A percentile compares a stretch with the other conserved stretches of the same genome.
phyloP scores from a whole-genome alignment of 192 early-diverging fungal genomes.

The Diversispora epigaea region DNA sequence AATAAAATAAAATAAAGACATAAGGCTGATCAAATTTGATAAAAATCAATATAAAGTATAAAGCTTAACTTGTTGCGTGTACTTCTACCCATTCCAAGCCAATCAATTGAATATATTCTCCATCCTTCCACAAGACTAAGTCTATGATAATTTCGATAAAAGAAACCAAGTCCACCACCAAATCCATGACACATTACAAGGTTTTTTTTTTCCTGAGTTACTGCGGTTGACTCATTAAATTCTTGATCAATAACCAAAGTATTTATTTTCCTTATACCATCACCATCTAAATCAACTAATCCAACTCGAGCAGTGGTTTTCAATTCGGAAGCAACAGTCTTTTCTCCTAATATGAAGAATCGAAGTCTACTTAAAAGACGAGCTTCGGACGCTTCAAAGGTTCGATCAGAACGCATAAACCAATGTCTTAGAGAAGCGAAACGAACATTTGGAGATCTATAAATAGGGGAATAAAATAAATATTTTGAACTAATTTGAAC shows the following conservation, averaged over 20 bases:
- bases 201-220: constrained; percentile 11
- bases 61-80: constrained; percentile 54
- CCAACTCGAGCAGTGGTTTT: constrained; percentile 52
- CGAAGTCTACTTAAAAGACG: constrained; percentile 56
- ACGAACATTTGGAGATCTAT: constrained; percentile 22
- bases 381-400: constrained; percentile 55
- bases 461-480: background rate
- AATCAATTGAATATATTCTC: constrained; percentile 77
- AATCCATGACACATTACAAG: constrained; percentile 79
- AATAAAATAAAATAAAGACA: too few relatives aligned
- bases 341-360: constrained; percentile 48
- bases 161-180: constrained; percentile 79
- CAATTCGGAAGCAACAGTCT: constrained; percentile 32
- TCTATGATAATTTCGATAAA: constrained; percentile 57
- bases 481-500: background rate
- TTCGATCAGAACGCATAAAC: constrained; percentile 44
- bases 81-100: constrained; percentile 93
- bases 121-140: constrained; percentile 54
- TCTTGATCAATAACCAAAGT: constrained; percentile 60
- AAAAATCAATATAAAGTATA: too few relatives aligned
- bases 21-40: too few relatives aligned
- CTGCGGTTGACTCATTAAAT: constrained; percentile 27
- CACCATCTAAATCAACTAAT: constrained; percentile 52
- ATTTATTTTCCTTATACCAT: constrained; percentile 53
- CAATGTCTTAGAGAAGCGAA: constrained; percentile 34